Evolutionary conservation across 2,329 filamentous ascomycete species (phyloP).

Genomic region (Tolypocladium pustulatum): DNA sequence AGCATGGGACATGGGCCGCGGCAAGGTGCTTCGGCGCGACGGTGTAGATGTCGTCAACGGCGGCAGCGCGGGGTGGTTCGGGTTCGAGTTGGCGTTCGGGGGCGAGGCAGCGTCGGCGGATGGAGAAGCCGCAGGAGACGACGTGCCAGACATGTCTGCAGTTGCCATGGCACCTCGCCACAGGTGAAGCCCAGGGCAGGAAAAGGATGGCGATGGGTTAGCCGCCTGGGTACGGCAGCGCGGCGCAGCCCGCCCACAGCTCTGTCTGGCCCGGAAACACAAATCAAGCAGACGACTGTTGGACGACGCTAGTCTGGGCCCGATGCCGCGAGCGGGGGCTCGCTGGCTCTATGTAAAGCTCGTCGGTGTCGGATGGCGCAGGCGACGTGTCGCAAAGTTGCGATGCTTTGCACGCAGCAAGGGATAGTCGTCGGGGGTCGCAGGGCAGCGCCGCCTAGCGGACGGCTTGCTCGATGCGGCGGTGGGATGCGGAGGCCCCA

Average conservation of each 20-base stretch:
- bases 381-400: background rate
- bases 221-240: background rate
- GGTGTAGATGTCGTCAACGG: constrained; percentile 48
- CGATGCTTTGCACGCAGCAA: background rate
- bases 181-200: background rate
- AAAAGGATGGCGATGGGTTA: background rate
- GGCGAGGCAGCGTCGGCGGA: constrained; percentile 34
- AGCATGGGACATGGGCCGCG: constrained; percentile 63
- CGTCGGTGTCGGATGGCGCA: background rate
- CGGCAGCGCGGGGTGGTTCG: constrained; percentile 35
- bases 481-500: background rate
- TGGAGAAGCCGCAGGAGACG: constrained; percentile 44
- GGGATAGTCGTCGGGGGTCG: background rate
- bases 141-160: constrained; percentile 46
- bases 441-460: background rate
- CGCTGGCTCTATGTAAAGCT: background rate
- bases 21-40: constrained; percentile 47
- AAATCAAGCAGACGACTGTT: background rate
- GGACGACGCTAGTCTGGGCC: background rate
- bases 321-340: constrained; percentile 1
- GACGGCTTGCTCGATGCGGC: background rate
- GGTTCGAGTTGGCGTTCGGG: constrained; percentile 36
- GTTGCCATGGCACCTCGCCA: constrained; percentile 25
- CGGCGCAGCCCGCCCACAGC: constrained; percentile 1
- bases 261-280: background rate